These are phyloP conservation scores for Oidium heveae DNA, from an alignment of 2,329 filamentous ascomycete species.

Conservation along the genomic window DNA sequence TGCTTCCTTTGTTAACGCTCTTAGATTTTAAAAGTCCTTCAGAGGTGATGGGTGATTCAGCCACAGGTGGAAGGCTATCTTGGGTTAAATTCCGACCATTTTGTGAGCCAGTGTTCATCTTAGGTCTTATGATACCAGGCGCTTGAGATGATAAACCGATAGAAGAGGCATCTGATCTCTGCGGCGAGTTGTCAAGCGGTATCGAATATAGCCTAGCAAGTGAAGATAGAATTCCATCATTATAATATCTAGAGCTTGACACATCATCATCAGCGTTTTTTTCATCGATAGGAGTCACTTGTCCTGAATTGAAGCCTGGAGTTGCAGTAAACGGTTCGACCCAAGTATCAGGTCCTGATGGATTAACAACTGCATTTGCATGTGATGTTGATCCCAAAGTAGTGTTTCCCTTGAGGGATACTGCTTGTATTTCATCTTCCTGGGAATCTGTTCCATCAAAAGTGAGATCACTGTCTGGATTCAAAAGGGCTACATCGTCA, in stretches of 20 bases:
- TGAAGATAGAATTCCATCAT: conserved; percentile 46
- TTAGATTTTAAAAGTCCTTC: conserved; percentile 22
- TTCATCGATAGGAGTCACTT: conserved; percentile 19
- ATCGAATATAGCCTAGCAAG: conserved; percentile 45
- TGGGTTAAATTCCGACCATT: conserved; percentile 20
- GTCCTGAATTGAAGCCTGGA: conserved; percentile 17
- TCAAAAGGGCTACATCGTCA: conserved; percentile 12
- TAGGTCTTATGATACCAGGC: conserved; percentile 7
- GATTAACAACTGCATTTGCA: background rate
- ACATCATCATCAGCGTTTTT: conserved; percentile 33
- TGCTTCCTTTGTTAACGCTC: conserved; percentile 9
- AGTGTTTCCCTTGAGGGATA: too few species aligned
- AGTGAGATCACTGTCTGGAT: conserved; percentile 9
- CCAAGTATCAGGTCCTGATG: conserved; percentile 5
- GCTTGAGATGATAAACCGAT: conserved; percentile 14
- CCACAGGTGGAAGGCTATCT: conserved; percentile 23
- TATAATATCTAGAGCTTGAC: conserved; percentile 39
- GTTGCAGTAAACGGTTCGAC: conserved; percentile 3
- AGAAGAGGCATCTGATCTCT: conserved; percentile 4
- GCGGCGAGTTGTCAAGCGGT: conserved; percentile 13
- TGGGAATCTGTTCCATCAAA: conserved; percentile 9
- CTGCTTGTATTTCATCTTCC: conserved; percentile 6
- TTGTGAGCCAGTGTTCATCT: conserved; percentile 13
- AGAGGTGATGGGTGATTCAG: conserved; percentile 28
- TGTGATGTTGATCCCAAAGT: too few species aligned